phyloP scores from a whole-genome alignment of 148 eudicot species.

The Beta vulgaris region DNA sequence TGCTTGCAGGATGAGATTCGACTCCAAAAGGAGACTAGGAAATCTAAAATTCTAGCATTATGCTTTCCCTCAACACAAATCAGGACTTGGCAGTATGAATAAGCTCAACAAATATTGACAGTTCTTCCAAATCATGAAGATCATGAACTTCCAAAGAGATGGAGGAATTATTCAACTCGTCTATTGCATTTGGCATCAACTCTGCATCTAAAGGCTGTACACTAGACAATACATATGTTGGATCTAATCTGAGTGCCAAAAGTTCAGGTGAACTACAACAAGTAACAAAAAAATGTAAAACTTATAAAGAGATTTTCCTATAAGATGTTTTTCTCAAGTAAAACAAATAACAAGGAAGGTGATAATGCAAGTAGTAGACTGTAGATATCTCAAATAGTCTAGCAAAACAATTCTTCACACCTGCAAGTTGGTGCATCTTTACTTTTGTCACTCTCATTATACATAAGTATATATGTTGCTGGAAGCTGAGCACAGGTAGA shows the following conservation, averaged over 20 bases:
- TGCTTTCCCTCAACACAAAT: neutral
- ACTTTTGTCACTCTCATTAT: no score
- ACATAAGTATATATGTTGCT: no score
- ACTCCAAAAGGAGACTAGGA: no score
- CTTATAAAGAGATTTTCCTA: no score
- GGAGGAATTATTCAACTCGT: conserved; percentile 80
- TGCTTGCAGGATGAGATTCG: neutral
- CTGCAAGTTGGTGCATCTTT: neutral
- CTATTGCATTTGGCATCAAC: conserved; percentile 77
- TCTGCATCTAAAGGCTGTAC: conserved; percentile 84
- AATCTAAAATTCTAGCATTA: no score
- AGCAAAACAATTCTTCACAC: conserved; percentile 6
- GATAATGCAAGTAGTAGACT: neutral
- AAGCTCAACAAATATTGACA: conserved; percentile 81
- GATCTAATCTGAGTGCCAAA: neutral
- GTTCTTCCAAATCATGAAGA: conserved; percentile 76
- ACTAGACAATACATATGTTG: conserved; percentile 12
- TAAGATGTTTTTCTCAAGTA: neutral
- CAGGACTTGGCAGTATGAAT: conserved; percentile 75
- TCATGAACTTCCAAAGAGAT: conserved; percentile 64
- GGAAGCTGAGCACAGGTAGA: no score
- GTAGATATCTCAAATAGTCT: neutral
- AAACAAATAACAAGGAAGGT: neutral
- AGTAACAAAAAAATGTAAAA: neutral
- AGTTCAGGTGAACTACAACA: neutral